Evolutionary conservation across 768 basidiomycete species (phyloP), one percentile per base, ranked within the genome.

Genomic region (Amanita subjunquillea): DNA sequence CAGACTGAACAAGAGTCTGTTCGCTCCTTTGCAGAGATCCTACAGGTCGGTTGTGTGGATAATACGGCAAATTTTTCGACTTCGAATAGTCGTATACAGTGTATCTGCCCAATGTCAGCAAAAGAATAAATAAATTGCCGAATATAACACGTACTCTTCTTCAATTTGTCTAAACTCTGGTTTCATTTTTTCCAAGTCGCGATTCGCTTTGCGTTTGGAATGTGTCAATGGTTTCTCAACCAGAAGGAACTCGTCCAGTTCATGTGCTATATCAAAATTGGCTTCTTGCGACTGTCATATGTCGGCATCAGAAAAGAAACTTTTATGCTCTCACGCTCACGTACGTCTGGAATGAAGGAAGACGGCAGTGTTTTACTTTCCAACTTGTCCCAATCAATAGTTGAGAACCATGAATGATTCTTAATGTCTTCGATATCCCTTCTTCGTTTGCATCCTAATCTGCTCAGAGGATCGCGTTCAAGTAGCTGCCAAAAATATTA

Each of bases 161-260:
- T 97, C 95, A 56, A 98, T 79, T 67, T 91, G 81, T 55, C 93
- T 79, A 65, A 91, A 76, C 64, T 98, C 96, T 20, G 91, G 86
- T 62, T 86, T 90, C 76, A 98, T 80, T 66, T 86, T 87, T 58
- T 89, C 88, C 9, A 89, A 64, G 68, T 96, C 91, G 30, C 78
- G 73, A 57, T 91, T 88, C 30, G 80, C 83, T 63, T 95, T 98
- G 34, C 96, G 84, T 67, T 92, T 96, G 42, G 87, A 76, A 56
- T 94, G 92, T 52, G 91, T 96, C 51, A 98, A 71, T n/a, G 95
- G 95, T 65, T 97, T 97, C 70, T 98, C 95, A 49, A 94, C 94
- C 78, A 98, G 81, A 62, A 99, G 68, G 61, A 98, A 87, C 66
- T 99, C 96, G 64, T 99, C 94, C 8, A 99, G 79, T 71, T 98